Evolutionary conservation across 345 rosid genomes (phyloP).

Genomic region (Citrus cavaleriei): DNA sequence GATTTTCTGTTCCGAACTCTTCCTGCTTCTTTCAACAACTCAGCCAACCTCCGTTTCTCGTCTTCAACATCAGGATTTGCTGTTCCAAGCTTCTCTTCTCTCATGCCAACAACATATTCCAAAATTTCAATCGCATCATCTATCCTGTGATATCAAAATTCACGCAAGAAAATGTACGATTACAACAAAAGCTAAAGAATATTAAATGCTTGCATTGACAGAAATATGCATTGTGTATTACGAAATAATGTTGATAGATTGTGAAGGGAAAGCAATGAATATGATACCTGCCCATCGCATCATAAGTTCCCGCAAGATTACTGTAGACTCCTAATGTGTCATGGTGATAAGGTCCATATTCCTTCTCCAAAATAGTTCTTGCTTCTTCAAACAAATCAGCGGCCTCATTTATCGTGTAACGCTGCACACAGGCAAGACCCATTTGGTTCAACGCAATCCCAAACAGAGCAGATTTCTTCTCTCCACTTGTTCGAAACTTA

Average conservation of each 20-base stretch:
- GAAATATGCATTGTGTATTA: background rate
- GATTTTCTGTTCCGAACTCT: conserved; percentile 69
- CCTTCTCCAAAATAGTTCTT: conserved; percentile 71
- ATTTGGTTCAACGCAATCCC: conserved; percentile 86
- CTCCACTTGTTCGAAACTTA: conserved; percentile 72
- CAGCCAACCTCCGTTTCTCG: conserved; percentile 69
- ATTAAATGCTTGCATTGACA: background rate
- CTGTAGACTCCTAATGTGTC: conserved; percentile 89
- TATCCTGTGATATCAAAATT: conserved; percentile 39
- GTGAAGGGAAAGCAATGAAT: background rate
- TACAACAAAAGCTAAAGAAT: background rate
- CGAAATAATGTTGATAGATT: background rate
- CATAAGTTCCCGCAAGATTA: conserved; percentile 95
- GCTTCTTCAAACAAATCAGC: conserved; percentile 92
- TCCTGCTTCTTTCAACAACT: conserved; percentile 86
- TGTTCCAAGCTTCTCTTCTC: conserved; percentile 97
- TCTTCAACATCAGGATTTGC: conserved; percentile 89
- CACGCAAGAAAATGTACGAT: background rate
- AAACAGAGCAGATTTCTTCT: conserved; percentile 70
- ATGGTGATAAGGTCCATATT: conserved; percentile 87
- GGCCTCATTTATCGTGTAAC: conserved; percentile 73
- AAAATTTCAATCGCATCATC: conserved; percentile 90
- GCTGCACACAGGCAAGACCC: conserved; percentile 86
- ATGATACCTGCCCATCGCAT: conserved; percentile 93
- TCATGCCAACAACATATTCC: conserved; percentile 77